Base-by-base conservation (phyloP, 495 filamentous ascomycete species). In the Trichoderma gamsii region DNA sequence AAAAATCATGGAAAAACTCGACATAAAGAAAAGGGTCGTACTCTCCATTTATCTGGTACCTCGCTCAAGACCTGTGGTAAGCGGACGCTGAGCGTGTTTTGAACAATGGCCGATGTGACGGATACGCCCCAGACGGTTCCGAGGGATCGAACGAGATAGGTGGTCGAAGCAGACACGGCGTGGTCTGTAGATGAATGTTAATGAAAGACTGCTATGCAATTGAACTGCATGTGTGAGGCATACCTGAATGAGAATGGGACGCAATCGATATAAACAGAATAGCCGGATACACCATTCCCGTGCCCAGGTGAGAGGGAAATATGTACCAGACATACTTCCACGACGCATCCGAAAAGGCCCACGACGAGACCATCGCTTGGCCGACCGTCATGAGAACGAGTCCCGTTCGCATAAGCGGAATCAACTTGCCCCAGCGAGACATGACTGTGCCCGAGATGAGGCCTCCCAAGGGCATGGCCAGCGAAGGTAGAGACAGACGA, bases 311-410 rank as follows among this genome's bases (percentile, higher is more conserved):
- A 21, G 86, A 85, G 0, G 87, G 87, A 63, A 90, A 84, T 21
- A 89, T 82, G 70, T 84, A 89, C 12, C 83, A 79, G 44, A 84
- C 79, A 69, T 89, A 88, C 69, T 89, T 89, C 87, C 87, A 90
- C 1, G 71, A 67, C 5, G 83, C 76, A 71, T 89, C 86, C 35
- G 85, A 73, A 67, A 88, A 88, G 2, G 75, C 76, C 5, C 89
- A 75, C 0, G 82, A 77, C 29, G 82, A 83, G 1, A 89, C 81
- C 12, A 89, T 73, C 0, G 76, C 70, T 49, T 89, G 89, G 2
- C 87, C 87, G 35, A 89, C 64, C 0, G 79, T 81, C 87, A 90
- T 88, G 15, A 89, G 72, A 0, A 81, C 69, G 5, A 85, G 83
- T 6, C 87, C 87, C 0, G 75, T 67, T 0, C 84, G 82, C 7